Conservation (phyloP, 345 rosid genomes). For the Durio zibethinus region DNA sequence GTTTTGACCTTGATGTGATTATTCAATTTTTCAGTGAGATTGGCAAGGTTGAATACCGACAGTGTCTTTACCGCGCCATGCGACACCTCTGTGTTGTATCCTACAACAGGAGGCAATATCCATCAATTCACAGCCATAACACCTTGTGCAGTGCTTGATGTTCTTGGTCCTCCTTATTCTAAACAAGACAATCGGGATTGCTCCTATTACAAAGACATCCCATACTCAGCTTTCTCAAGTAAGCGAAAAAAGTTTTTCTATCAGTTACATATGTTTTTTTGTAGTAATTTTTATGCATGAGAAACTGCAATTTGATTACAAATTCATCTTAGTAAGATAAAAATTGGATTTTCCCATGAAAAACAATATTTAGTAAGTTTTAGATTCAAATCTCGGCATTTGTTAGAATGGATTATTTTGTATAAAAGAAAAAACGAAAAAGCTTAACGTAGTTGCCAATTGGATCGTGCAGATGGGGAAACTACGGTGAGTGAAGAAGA, state of each 20-base stretch:
- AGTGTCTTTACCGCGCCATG: conserved; percentile 49
- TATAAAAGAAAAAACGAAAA: too few relatives aligned
- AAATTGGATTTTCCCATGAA: background rate
- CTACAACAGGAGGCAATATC: conserved; percentile 72
- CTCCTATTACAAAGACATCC: conserved; percentile 50
- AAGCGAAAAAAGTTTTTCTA: conserved; percentile 27
- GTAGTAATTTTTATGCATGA: background rate
- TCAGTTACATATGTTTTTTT: too few relatives aligned
- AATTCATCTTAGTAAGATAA: background rate
- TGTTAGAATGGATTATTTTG: too few relatives aligned
- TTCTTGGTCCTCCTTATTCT: conserved; percentile 73
- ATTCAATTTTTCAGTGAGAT: conserved; percentile 32
- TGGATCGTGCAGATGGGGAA: conserved; percentile 38
- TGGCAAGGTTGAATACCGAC: conserved; percentile 41
- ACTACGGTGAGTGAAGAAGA: conserved; percentile 19
- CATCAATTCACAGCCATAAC: conserved; percentile 61
- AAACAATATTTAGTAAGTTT: too few relatives aligned
- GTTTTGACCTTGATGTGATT: background rate
- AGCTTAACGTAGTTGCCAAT: too few relatives aligned
- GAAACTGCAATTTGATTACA: background rate
- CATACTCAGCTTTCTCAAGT: conserved; percentile 32
- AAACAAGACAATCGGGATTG: conserved; percentile 56
- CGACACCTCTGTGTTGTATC: conserved; percentile 60
- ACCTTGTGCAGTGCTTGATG: conserved; percentile 67
- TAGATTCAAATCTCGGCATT: too few relatives aligned